These are phyloP conservation scores for Jaltomata sinuosa DNA, from an alignment of 257 asterid genomes.

Conservation along the genomic window DNA sequence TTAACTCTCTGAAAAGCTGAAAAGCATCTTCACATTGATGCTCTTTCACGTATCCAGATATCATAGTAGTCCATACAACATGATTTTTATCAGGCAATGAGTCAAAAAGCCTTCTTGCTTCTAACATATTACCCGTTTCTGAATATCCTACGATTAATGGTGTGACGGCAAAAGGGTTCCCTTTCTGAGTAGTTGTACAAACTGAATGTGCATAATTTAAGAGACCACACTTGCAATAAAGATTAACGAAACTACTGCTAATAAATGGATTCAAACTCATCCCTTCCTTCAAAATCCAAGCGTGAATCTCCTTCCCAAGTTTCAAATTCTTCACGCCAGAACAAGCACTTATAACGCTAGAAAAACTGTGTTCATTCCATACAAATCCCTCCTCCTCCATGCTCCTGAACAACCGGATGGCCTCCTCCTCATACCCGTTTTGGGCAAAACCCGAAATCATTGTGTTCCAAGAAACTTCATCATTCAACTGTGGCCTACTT, in stretches of 20 bases:
- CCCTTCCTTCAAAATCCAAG: conserved; percentile 56
- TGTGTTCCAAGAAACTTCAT: conserved; percentile 77
- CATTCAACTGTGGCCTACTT: conserved; percentile 39
- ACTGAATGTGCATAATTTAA: conserved; percentile 51
- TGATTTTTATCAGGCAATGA: conserved; percentile 43
- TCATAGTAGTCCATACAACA: conserved; percentile 69
- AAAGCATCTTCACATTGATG: conserved; percentile 54
- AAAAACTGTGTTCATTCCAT: conserved; percentile 55
- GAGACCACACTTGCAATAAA: conserved; percentile 61
- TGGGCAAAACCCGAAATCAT: conserved; percentile 66
- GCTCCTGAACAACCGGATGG: conserved; percentile 40
- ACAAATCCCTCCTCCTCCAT: conserved; percentile 48
- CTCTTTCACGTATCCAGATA: conserved; percentile 60
- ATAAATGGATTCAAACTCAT: conserved; percentile 46
- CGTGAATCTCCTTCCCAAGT: conserved; percentile 71
- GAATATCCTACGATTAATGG: conserved; percentile 75
- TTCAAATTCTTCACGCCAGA: conserved; percentile 46
- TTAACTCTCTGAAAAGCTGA: conserved; percentile 53
- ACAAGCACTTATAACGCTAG: conserved; percentile 58
- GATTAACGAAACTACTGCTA: conserved; percentile 63
- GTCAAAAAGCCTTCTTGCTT: conserved; percentile 62
- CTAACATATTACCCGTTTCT: conserved; percentile 42
- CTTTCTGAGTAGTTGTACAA: conserved; percentile 13
- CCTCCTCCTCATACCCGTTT: conserved; percentile 50
- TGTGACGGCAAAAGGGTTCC: conserved; percentile 44